phyloP scores from a whole-genome alignment of 495 filamentous ascomycete genomes.

The Hyphodiscus hymeniophilus region DNA sequence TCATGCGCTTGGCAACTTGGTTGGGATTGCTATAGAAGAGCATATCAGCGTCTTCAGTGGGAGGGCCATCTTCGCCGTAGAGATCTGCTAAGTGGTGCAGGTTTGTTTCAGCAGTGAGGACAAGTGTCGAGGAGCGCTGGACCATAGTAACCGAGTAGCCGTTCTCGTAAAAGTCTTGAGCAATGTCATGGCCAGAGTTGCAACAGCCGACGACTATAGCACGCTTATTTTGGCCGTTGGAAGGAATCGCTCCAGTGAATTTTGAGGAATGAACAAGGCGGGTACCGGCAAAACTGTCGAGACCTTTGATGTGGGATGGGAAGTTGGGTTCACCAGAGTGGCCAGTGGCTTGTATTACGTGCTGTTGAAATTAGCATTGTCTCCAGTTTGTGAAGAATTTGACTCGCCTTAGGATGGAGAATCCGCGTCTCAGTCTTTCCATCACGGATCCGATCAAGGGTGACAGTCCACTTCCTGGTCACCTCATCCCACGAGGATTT shows the following conservation, averaged over 20 bases:
- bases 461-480: conserved; percentile 46
- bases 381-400: background rate
- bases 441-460: conserved; percentile 36
- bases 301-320: conserved; percentile 32
- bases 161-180: conserved; percentile 72
- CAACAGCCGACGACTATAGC: conserved; percentile 72
- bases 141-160: conserved; percentile 81
- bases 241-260: conserved; percentile 40
- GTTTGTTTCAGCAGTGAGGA: conserved; percentile 51
- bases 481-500: conserved; percentile 41
- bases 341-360: conserved; percentile 58
- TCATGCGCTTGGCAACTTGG: conserved; percentile 39
- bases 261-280: conserved; percentile 63
- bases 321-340: conserved; percentile 56
- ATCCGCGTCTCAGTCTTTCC: conserved; percentile 43
- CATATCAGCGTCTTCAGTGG: conserved; percentile 57
- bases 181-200: conserved; percentile 78
- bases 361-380: conserved; percentile 21
- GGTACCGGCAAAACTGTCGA: conserved; percentile 50
- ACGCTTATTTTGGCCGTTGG: conserved; percentile 44
- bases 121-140: conserved; percentile 67
- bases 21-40: conserved; percentile 41
- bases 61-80: conserved; percentile 55
- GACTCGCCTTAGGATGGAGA: conserved; percentile 36
- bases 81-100: conserved; percentile 26